A percentile compares a stretch with the other conserved stretches of the same genome.
phyloP scores from a whole-genome alignment of 2,329 filamentous ascomycete genomes.

The Scopulariopsis brevicaulis region DNA sequence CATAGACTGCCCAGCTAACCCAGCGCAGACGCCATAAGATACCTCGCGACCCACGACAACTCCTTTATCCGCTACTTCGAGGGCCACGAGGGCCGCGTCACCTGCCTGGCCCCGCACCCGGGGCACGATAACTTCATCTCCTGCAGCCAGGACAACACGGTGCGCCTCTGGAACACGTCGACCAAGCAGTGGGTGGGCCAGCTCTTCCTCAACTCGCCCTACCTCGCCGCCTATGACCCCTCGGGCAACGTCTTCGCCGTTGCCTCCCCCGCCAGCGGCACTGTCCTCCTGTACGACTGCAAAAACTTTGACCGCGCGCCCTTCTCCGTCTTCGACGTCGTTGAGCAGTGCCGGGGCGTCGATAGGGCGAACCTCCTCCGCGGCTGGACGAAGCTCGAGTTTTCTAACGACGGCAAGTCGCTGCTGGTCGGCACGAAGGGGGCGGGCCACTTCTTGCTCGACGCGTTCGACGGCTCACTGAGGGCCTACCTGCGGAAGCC shows the following conservation, averaged over 20 bases:
- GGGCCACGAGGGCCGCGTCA: conserved; percentile 78
- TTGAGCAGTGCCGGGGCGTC: conserved; percentile 37
- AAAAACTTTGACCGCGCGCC: conserved; percentile 90
- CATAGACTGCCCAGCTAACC: background rate
- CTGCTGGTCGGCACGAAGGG: conserved; percentile 77
- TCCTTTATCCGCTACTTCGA: conserved; percentile 94
- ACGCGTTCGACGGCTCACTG: conserved; percentile 76
- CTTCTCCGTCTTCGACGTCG: conserved; percentile 75
- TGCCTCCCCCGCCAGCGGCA: conserved; percentile 68
- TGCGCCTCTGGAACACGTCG: conserved; percentile 80
- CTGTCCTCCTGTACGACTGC: conserved; percentile 81
- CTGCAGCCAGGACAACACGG: conserved; percentile 80
- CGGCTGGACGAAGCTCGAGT: conserved; percentile 86
- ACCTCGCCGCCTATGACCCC: conserved; percentile 82
- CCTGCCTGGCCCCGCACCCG: conserved; percentile 72
- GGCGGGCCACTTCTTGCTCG: conserved; percentile 80
- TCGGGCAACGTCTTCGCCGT: conserved; percentile 87
- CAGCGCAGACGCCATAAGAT: conserved; percentile 62
- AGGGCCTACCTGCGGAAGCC: conserved; percentile 60
- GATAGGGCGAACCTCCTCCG: conserved; percentile 47
- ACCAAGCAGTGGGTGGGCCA: conserved; percentile 72
- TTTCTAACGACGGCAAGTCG: conserved; percentile 89
- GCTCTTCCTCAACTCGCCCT: conserved; percentile 69
- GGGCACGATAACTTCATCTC: conserved; percentile 87
- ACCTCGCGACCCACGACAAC: conserved; percentile 88